phyloP scores from a whole-genome alignment of 441 rosid genomes.

The Omphalea diandra region DNA sequence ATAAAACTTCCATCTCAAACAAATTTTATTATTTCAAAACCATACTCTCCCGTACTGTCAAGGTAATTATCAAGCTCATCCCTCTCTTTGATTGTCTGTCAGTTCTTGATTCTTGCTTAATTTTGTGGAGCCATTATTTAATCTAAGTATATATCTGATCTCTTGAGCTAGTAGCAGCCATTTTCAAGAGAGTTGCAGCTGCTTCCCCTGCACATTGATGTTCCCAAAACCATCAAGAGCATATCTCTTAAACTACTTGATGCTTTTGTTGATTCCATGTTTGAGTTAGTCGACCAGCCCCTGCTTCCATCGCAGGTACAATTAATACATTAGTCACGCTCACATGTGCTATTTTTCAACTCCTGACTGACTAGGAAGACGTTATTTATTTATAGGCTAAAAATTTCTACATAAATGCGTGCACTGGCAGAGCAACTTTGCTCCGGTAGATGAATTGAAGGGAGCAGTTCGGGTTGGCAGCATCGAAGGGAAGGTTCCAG shows the following conservation, averaged over 20 bases:
- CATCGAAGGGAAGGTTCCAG: constrained; percentile 42
- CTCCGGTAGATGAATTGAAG: constrained; percentile 41
- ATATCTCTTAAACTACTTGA: constrained; percentile 29
- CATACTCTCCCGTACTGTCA: constrained; percentile 26
- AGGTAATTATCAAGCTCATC: too few species aligned
- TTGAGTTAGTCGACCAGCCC: constrained; percentile 45
- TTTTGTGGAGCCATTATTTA: too few species aligned
- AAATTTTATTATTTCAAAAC: constrained; percentile 21
- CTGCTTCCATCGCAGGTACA: constrained; percentile 43
- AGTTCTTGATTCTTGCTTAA: background rate
- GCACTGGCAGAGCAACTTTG: constrained; percentile 41
- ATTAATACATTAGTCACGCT: too few species aligned
- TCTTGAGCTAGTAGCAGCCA: constrained; percentile 24
- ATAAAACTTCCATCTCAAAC: constrained; percentile 16
- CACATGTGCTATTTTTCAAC: too few species aligned
- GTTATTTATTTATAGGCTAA: too few species aligned
- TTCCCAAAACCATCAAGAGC: constrained; percentile 24
- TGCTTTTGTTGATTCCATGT: constrained; percentile 37
- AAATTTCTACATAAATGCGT: background rate
- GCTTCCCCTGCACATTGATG: constrained; percentile 26
- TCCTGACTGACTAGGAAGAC: too few species aligned
- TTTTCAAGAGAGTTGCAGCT: constrained; percentile 26
- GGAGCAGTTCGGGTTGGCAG: constrained; percentile 25
- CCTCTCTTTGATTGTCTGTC: too few species aligned
- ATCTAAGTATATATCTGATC: background rate